Percentiles rank a stretch among this genome's conserved stretches.
These are phyloP conservation scores for Paecilomyces formosus DNA, from an alignment of 2,329 filamentous ascomycete species.

Conservation along the genomic window DNA sequence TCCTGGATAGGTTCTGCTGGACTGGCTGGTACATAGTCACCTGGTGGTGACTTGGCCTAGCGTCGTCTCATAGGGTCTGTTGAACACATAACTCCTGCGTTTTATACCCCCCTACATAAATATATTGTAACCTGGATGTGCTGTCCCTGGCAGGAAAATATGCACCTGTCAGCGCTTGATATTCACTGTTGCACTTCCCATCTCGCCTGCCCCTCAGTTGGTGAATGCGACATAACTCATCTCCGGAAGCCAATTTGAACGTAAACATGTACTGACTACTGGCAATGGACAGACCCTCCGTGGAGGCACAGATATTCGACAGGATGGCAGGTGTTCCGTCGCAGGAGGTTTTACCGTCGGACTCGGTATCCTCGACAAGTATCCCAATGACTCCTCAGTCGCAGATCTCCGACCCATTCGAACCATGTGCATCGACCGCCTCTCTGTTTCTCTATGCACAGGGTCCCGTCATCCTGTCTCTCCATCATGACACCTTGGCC, in stretches of 20 bases:
- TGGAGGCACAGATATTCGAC: neutral
- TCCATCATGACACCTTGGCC: constrained; percentile 85
- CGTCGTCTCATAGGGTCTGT: neutral
- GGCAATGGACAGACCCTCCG: neutral
- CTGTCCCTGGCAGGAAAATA: neutral
- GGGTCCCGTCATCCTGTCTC: constrained; percentile 72
- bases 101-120: neutral
- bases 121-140: neutral
- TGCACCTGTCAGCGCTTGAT: neutral
- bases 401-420: constrained; percentile 50
- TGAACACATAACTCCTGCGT: neutral
- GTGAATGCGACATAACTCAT: neutral
- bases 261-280: neutral
- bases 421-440: constrained; percentile 83
- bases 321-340: constrained; percentile 53
- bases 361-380: constrained; percentile 49
- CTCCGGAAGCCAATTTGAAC: neutral
- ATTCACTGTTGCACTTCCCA: neutral
- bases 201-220: constrained; percentile 6
- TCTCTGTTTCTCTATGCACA: constrained; percentile 86
- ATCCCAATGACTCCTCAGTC: constrained; percentile 36
- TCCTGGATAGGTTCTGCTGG: neutral
- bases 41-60: neutral
- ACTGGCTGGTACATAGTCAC: neutral
- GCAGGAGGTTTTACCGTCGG: constrained; percentile 54